Conservation (phyloP, 2,329 filamentous ascomycete species). For the Chaetomium sp. region DNA sequence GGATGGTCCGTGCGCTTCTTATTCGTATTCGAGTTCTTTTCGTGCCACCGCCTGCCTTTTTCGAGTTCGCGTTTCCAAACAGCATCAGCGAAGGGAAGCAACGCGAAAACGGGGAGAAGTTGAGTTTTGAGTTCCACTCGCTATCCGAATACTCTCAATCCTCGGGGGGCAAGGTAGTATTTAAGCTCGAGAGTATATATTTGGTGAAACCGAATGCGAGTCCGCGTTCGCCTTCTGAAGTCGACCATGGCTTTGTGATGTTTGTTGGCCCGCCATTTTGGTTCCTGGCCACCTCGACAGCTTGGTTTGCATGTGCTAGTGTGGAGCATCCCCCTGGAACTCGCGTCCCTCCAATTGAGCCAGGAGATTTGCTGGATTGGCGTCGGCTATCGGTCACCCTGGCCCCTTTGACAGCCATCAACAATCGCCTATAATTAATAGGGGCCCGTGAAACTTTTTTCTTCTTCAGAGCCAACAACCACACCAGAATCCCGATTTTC, state of each 20-base stretch:
- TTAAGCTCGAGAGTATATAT: background rate
- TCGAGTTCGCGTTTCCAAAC: conserved; percentile 18
- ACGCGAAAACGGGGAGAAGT: conserved; percentile 2
- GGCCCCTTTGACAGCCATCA: conserved; percentile 16
- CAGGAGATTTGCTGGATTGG: conserved; percentile 17
- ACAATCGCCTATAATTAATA: conserved; percentile 25
- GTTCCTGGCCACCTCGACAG: too few relatives aligned
- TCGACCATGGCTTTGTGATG: background rate
- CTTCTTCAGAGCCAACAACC: conserved; percentile 8
- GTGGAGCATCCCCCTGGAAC: conserved; percentile 16
- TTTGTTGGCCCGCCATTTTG: conserved; percentile 1
- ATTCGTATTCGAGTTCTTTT: conserved; percentile 29
- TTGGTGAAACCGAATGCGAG: conserved; percentile 14
- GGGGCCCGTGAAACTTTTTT: conserved; percentile 30
- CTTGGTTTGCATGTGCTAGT: conserved; percentile 15
- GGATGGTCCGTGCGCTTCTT: conserved; percentile 16
- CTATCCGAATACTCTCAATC: background rate
- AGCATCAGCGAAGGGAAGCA: background rate
- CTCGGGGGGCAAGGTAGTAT: background rate
- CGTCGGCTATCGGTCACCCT: conserved; percentile 20
- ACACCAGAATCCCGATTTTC: conserved; percentile 1
- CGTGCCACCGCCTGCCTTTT: conserved; percentile 22
- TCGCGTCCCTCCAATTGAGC: conserved; percentile 20
- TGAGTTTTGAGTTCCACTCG: background rate
- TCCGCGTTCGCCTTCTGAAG: conserved; percentile 16